Evolutionary conservation across 2,329 filamentous ascomycete genomes (phyloP), one percentile per base, ranked within the genome.

Genomic region (Hyphodiscus sp.): DNA sequence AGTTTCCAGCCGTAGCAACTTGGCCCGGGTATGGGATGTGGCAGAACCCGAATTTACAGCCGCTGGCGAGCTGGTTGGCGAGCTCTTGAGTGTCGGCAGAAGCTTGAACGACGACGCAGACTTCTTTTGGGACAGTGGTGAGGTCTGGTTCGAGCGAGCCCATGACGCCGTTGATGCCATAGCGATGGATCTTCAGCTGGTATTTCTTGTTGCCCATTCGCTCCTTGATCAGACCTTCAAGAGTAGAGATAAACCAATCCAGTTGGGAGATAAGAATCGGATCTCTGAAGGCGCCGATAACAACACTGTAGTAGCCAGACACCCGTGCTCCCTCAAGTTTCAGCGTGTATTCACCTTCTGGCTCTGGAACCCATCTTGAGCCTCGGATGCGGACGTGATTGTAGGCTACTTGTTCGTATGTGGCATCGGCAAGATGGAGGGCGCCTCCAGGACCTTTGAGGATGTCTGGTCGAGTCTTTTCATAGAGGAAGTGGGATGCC

Each of bases 401-500:
- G 52, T 74, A 72, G 0, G 61, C 56, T 3, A 76, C 58, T 57
- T 76, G 70, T 53, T 74, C 68, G 54, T 78, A 79, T 1, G 59
- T 68, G 1, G 73, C 67, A 0, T 65, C 46, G 0, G 67, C 65
- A 0, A 80, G 63, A 43, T 76, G 66, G 0, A 81, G 67, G 8
- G 65, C 61, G 0, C 78, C 79, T 0, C 78, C 79, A 0, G 78
- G 79, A 0, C 78, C 78, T 5, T 66, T 55, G 1, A 80, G 60
- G 1, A 75, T 58, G 61, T 81, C 78, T 0, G 79, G 78, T 16
- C 78, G 62, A 0, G 72, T 69, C 55, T 81, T 81, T 65, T 81
- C 78, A 49, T 81, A 81, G 10, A 81, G 62, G 0, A 76, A 74
- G 56, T 81, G 78, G 0, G 78, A 75, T 0, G 77, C 77, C 0